Percentiles rank a stretch among this genome's conserved stretches.
Evolutionary conservation across 1,139 yeast species (phyloP).

Genomic region (Citeromyces hawaiiensis): DNA sequence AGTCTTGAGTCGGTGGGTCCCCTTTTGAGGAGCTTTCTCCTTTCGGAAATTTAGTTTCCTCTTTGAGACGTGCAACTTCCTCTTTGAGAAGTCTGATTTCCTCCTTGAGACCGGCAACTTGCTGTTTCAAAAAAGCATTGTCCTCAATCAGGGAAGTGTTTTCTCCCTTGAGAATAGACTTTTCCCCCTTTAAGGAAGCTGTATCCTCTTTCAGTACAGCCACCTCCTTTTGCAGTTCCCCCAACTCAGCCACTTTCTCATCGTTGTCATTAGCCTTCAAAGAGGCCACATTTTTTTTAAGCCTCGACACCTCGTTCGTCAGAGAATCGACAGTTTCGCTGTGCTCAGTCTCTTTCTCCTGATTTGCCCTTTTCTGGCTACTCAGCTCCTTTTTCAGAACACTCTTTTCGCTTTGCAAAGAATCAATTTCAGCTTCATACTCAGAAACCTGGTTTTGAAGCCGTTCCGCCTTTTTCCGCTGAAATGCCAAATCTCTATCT

Average conservation of each 20-base stretch:
- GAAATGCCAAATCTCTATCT: background rate
- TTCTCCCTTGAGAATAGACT: too few relatives aligned
- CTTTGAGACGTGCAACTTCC: background rate
- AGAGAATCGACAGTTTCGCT: background rate
- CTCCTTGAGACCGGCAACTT: too few relatives aligned
- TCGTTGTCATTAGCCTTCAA: background rate
- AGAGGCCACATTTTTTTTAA: background rate
- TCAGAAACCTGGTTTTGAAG: background rate
- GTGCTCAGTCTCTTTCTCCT: constrained; percentile 3
- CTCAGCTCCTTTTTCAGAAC: background rate
- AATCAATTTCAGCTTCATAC: background rate
- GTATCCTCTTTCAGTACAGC: background rate
- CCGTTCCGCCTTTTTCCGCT: background rate
- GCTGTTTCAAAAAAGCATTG: too few relatives aligned
- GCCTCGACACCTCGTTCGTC: background rate
- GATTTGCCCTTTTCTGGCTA: background rate
- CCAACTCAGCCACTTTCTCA: background rate
- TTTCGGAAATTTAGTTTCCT: too few relatives aligned
- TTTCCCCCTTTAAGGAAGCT: too few relatives aligned
- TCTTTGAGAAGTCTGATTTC: background rate
- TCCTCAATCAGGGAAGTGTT: too few relatives aligned
- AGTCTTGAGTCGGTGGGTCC: too few relatives aligned
- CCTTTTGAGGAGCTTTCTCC: too few relatives aligned
- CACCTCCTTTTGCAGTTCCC: background rate
- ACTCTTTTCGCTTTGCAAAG: background rate